These are phyloP conservation scores for Ustilago xerochloae DNA, from an alignment of 1,284 basidiomycete species.

Conservation along the genomic window DNA sequence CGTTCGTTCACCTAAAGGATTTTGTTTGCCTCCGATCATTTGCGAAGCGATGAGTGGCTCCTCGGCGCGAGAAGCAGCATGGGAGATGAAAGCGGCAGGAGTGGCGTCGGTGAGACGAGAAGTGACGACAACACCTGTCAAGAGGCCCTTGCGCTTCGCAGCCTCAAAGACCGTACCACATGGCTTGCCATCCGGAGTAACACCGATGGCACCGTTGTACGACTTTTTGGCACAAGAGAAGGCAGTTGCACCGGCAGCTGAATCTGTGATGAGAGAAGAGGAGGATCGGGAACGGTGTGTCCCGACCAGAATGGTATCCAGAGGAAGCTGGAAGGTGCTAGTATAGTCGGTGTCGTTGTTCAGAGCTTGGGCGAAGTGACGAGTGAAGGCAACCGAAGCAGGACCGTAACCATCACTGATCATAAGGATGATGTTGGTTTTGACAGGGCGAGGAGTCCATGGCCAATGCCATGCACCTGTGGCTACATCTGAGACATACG, in stretches of 20 bases:
- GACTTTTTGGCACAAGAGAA: slow-evolving; percentile 68
- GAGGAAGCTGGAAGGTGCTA: slow-evolving; percentile 51
- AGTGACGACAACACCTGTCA: slow-evolving; percentile 68
- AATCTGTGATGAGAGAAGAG: slow-evolving; percentile 68
- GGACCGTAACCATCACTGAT: slow-evolving; percentile 69
- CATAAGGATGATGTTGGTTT: slow-evolving; percentile 69
- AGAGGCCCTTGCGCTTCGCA: slow-evolving; percentile 65
- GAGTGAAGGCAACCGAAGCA: slow-evolving; percentile 65
- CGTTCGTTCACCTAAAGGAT: slow-evolving; percentile 42
- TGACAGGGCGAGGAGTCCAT: slow-evolving; percentile 31
- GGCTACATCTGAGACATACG: slow-evolving; percentile 16
- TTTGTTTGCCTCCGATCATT: slow-evolving; percentile 37
- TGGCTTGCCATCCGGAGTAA: slow-evolving; percentile 54
- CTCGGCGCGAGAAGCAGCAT: slow-evolving; percentile 57
- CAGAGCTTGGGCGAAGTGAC: slow-evolving; percentile 62
- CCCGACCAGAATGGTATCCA: slow-evolving; percentile 68
- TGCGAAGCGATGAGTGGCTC: slow-evolving; percentile 51
- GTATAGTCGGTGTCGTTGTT: slow-evolving; percentile 41
- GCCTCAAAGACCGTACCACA: slow-evolving; percentile 69
- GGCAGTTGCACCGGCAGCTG: slow-evolving; percentile 69
- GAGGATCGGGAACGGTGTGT: slow-evolving; percentile 64
- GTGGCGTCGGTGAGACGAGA: slow-evolving; percentile 65
- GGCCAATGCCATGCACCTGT: slow-evolving; percentile 34
- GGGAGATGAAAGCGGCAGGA: slow-evolving; percentile 68
- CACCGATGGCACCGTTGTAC: slow-evolving; percentile 69